Evolutionary conservation across 192 early-diverging fungal genomes (phyloP), one percentile per base, ranked within the genome.

Genomic region (Dispira simplex): DNA sequence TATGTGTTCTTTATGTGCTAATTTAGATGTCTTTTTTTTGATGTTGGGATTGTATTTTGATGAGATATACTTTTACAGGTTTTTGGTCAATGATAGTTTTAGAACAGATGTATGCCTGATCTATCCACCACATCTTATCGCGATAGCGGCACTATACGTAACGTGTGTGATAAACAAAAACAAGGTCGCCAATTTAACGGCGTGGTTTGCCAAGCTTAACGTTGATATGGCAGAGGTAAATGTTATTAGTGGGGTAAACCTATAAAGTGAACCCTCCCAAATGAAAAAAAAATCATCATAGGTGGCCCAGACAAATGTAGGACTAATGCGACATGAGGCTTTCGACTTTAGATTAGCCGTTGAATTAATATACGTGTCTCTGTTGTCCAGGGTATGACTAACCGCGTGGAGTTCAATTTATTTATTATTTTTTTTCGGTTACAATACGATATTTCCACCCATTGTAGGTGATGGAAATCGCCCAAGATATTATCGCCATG

Each of bases 101-200:
- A 74, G 83, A 43, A 90, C 88, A 0, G 89, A 94, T 62, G 70
- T 89, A 8, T 77, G 80, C 25, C 73, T 96, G n/a, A 67, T 92
- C 47, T 87, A 94, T 64, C 88, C 93, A 13, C 93, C 93, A 21
- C 83, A 93, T 53, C 82, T 93, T 65, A 89, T 96, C 65, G 92
- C 93, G 8, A 57, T 93, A 0, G 85, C 89, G 1, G 80, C 87
- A 12, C 66, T 93, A 55, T 92, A 85, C 56, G 68, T 92, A 20
- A 77, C 78, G n/a, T 70, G 77, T n/a, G 77, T 79, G 1, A 20
- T 69, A 6, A 8, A 60, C 46, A 25, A 68, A 26, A 21, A 64
- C 12, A 44, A 20, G 11, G 52, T 55, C n/a, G 32, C 32, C 47
- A 82, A 90, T 52, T 82, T 90, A 65, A 76, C 77, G 56, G 76